Conservation (phyloP, 2,329 filamentous ascomycete genomes). For the Pseudogymnoascus sp. region DNA sequence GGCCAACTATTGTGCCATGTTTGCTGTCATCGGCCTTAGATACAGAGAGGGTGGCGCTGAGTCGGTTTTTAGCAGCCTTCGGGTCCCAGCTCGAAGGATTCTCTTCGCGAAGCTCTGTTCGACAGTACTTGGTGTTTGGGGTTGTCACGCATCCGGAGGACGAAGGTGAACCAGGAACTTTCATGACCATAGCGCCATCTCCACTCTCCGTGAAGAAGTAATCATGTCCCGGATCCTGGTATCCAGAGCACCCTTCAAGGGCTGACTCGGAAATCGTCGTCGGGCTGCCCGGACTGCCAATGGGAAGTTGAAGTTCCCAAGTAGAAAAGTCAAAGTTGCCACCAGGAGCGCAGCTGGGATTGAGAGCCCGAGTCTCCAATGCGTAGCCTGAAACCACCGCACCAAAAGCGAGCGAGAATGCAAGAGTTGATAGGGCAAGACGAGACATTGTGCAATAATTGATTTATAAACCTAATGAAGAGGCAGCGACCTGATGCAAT, state of each 20-base stretch:
- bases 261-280: conserved; percentile 25
- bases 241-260: conserved; percentile 34
- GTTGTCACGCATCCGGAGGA: conserved; percentile 33
- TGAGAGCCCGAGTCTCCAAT: conserved; percentile 1
- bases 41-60: conserved; percentile 28
- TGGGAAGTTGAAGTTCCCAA: conserved; percentile 35
- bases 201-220: conserved; percentile 32
- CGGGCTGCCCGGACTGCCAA: conserved; percentile 25
- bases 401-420: too few relatives aligned
- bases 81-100: conserved; percentile 30
- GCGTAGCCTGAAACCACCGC: too few relatives aligned
- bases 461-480: too few relatives aligned
- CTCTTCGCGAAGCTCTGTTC: conserved; percentile 35
- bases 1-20: conserved; percentile 33
- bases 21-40: conserved; percentile 28
- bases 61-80: conserved; percentile 25
- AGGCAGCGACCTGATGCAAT: too few relatives aligned
- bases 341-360: conserved; percentile 20
- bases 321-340: conserved; percentile 30
- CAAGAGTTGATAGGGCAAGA: too few relatives aligned
- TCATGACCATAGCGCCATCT: conserved; percentile 32
- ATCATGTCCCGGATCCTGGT: conserved; percentile 20
- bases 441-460: too few relatives aligned
- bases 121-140: conserved; percentile 35
- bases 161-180: conserved; percentile 31